Base-by-base conservation (phyloP, 352 stramenopile species). In the Phytophthora ohioensis region DNA sequence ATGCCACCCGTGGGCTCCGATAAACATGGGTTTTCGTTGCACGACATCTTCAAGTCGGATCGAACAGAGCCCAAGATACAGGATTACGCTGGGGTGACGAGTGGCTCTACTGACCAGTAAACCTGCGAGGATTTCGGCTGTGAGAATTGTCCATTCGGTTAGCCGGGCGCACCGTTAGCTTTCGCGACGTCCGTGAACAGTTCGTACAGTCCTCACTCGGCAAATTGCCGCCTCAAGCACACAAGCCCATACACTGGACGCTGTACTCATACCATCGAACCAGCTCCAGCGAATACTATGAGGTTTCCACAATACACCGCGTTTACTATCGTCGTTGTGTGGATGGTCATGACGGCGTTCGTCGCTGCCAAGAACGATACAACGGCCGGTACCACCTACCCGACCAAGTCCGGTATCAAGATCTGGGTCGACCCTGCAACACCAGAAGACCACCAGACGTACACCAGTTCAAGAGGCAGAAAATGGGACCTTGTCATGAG, bases 401-500 rank as follows among this genome's bases (percentile, higher is more conserved):
- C 76, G 43, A 77, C 73, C 30, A 79, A 79, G 47, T 81, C 72
- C 3, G 72, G 76, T 5, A 79, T 84, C 35, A 59, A 55, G 27
- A 55, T 60, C 15, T 92, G 86, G 86, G 72, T 92, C 10, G 84
- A 93, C 64, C 81, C 83, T 8, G 81, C 76, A 13, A 93, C 86
- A 11, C 81, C 82, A 1, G n/a, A 47, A 1, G 68, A 85, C 4
- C 52, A 8, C 9, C 73, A 80, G 10, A 66, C 38, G 3, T 90
- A 90, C 64, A 73, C 38, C 0, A 81, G 60, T 8, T 92, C 85
- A 0, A 81, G 82, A 21, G 79, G 83, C 1, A 39, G 62, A 0
- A 52, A 39, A 41, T 92, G 83, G 80, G 61, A 92, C 6, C 73
- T 97, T 4, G 84, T 96, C 43, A 98, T 98, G 90, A 98, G 91